These are phyloP conservation scores for Cryptococcus sp. DNA, from an alignment of 1,284 basidiomycete genomes.

Conservation along the genomic window DNA sequence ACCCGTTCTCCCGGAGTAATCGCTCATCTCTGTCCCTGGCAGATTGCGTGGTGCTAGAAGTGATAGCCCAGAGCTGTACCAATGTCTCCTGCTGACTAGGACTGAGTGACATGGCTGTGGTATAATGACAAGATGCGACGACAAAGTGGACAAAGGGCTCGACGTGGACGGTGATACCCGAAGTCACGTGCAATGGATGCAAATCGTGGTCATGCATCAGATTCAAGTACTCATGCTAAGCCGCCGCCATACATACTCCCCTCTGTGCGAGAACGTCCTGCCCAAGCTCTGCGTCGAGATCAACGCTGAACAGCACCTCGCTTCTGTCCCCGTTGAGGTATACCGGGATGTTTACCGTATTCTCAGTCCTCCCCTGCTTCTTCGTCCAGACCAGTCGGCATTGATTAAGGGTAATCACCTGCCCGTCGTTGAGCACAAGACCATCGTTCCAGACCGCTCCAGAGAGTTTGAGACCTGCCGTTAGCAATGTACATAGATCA, in stretches of 20 bases:
- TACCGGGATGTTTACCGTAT: constrained; percentile 73
- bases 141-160: too few relatives aligned
- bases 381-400: constrained; percentile 80
- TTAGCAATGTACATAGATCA: background rate
- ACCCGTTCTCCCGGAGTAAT: constrained; percentile 40
- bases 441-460: constrained; percentile 70
- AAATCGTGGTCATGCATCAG: too few relatives aligned
- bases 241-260: constrained; percentile 33
- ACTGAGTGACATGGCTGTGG: constrained; percentile 24
- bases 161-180: too few relatives aligned
- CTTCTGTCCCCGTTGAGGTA: constrained; percentile 87
- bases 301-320: constrained; percentile 74
- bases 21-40: constrained; percentile 39
- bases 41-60: constrained; percentile 32
- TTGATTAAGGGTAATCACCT: constrained; percentile 65
- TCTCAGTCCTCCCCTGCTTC: constrained; percentile 17
- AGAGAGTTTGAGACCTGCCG: constrained; percentile 72
- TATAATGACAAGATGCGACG: too few relatives aligned
- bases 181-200: too few relatives aligned
- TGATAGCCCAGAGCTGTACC: constrained; percentile 43
- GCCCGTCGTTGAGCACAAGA: constrained; percentile 74
- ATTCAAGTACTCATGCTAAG: too few relatives aligned
- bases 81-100: constrained; percentile 31
- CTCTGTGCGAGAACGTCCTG: constrained; percentile 32
- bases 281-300: constrained; percentile 24